These are phyloP conservation scores for Saturnispora ahearnii DNA, from an alignment of 805 yeast genomes.

Conservation along the genomic window DNA sequence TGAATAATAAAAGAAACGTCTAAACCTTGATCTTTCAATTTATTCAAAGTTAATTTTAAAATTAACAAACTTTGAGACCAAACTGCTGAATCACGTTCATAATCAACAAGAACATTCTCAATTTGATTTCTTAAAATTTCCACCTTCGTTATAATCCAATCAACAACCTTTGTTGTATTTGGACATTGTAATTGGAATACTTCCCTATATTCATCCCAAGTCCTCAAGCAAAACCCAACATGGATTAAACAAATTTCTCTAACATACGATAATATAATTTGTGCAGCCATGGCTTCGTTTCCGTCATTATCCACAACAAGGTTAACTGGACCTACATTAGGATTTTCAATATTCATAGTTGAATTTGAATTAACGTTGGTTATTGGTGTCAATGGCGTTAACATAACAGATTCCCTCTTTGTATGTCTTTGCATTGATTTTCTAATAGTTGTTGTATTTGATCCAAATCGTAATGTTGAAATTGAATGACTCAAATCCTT, in stretches of 20 bases:
- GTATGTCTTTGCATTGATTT: neutral
- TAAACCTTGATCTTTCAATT: slow-evolving; percentile 4
- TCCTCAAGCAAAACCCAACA: slow-evolving; percentile 5
- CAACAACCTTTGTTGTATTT: slow-evolving; percentile 4
- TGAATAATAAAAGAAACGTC: slow-evolving; percentile 4
- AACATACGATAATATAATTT: slow-evolving; percentile 7
- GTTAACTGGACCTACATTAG: slow-evolving; percentile 4
- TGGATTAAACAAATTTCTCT: slow-evolving; percentile 6
- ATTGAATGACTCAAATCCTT: slow-evolving; percentile 1
- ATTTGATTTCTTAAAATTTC: slow-evolving; percentile 3
- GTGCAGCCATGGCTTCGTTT: slow-evolving; percentile 6
- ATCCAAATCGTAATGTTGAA: slow-evolving; percentile 8
- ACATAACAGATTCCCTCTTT: slow-evolving; percentile 6
- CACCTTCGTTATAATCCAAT: slow-evolving; percentile 7
- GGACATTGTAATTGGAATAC: slow-evolving; percentile 8
- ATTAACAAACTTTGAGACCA: slow-evolving; percentile 4
- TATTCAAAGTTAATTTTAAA: neutral
- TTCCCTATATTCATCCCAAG: slow-evolving; percentile 6
- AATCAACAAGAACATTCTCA: slow-evolving; percentile 6
- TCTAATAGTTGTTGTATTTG: slow-evolving; percentile 4
- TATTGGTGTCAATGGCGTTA: slow-evolving; percentile 2
- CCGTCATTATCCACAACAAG: neutral
- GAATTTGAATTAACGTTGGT: neutral
- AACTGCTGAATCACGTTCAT: slow-evolving; percentile 5
- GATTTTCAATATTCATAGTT: neutral